Percentiles rank a stretch among this genome's conserved stretches.
Conservation (phyloP, 352 stramenopile species). For the Globisporangium emineosum region DNA sequence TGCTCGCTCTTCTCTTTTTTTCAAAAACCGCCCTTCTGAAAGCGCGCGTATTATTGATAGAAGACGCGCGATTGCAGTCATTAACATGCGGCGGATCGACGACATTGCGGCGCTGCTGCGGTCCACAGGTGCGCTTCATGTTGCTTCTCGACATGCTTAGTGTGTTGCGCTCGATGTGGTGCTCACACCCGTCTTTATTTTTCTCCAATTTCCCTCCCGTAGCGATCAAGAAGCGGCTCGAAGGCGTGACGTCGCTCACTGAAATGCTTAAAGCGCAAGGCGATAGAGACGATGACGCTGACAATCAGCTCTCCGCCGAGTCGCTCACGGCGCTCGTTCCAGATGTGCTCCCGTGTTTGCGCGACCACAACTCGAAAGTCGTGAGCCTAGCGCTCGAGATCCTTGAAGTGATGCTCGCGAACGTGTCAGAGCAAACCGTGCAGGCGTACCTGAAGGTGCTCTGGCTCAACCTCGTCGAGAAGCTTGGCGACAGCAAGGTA, state of each 20-base stretch:
- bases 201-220: background rate
- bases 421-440: conserved; percentile 40
- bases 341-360: conserved; percentile 63
- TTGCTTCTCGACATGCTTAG: background rate
- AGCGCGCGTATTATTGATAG: conserved; percentile 9
- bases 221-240: conserved; percentile 84
- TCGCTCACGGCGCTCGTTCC: conserved; percentile 43
- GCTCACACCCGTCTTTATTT: background rate
- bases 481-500: conserved; percentile 77
- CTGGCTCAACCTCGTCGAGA: conserved; percentile 66
- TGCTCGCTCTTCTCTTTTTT: background rate
- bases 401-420: conserved; percentile 47
- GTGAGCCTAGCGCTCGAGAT: conserved; percentile 61
- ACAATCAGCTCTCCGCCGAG: conserved; percentile 23
- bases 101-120: conserved; percentile 54
- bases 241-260: conserved; percentile 56
- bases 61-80: conserved; percentile 2
- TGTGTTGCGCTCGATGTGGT: background rate
- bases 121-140: conserved; percentile 37
- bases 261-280: conserved; percentile 34
- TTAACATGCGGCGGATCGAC: conserved; percentile 31
- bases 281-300: conserved; percentile 10
- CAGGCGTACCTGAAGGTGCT: conserved; percentile 59
- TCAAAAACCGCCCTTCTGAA: conserved; percentile 13
- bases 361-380: conserved; percentile 86